Conservation (phyloP, 805 yeast species). For the Suhomyces kilbournensis region DNA sequence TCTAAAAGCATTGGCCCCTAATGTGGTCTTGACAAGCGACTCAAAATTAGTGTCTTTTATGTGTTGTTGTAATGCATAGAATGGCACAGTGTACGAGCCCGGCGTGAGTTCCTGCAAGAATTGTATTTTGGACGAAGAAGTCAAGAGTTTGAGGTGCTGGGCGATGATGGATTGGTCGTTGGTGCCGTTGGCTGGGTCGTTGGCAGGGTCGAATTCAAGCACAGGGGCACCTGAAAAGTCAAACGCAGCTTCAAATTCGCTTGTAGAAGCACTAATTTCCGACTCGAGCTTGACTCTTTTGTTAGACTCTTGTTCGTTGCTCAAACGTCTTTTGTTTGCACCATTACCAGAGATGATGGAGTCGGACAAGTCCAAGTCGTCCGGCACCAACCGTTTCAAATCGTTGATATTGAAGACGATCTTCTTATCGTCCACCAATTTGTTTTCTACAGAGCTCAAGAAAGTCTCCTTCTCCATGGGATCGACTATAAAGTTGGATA, state of each 20-base stretch:
- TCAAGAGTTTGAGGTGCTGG: slow-evolving; percentile 68
- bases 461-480: slow-evolving; percentile 37
- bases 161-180: slow-evolving; percentile 39
- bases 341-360: slow-evolving; percentile 41
- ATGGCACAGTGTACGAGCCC: slow-evolving; percentile 64
- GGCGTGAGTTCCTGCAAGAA: slow-evolving; percentile 58
- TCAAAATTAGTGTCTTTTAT: slow-evolving; percentile 53
- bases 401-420: slow-evolving; percentile 37
- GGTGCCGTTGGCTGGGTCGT: slow-evolving; percentile 19
- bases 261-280: not conserved
- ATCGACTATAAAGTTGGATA: slow-evolving; percentile 51
- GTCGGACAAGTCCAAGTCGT: slow-evolving; percentile 41
- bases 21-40: slow-evolving; percentile 53
- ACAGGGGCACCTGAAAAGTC: not conserved
- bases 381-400: slow-evolving; percentile 35
- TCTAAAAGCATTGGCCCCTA: slow-evolving; percentile 68
- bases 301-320: slow-evolving; percentile 10
- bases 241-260: slow-evolving; percentile 2
- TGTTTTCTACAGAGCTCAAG: slow-evolving; percentile 28
- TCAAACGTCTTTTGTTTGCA: slow-evolving; percentile 18
- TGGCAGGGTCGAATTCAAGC: slow-evolving; percentile 9
- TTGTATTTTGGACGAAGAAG: slow-evolving; percentile 48
- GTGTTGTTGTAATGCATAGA: slow-evolving; percentile 44
- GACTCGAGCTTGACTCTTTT: slow-evolving; percentile 43
- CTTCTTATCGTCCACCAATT: slow-evolving; percentile 31